Base-by-base conservation (phyloP, 257 asterid genomes). In the Petunia secreta region DNA sequence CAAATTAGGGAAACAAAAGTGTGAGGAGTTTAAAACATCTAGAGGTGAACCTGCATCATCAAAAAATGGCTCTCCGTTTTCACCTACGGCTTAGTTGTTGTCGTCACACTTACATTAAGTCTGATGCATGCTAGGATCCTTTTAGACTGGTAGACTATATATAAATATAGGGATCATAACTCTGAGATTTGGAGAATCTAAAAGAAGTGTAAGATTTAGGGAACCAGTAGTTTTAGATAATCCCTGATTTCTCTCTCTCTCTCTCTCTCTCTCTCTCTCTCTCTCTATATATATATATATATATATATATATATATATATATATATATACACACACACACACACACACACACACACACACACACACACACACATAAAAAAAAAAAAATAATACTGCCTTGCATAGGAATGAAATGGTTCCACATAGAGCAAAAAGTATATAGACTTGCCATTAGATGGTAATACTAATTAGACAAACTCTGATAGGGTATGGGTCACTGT, bases 321-420 rank as follows among this genome's bases (percentile, higher is more conserved):
- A 25, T 25, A 25, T 25, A 25, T 25, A 25, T 25, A 25, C 25
- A 25, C 25, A 25, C 25, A 25, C 25, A 25, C 25, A 25, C 25
- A 25, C 25, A 25, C 25, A 25, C 25, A 25, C 25, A 25, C 25
- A 25, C 25, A 25, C 25, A 25, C 25, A 25, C 25, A 25, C 25
- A 25, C 25, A 25, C 25, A 25, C 25, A 25, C 25, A 25, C 25
- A 25, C 25, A 25, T 25, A 25, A 25, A 25, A 25, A 25, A 25
- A 25, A 25, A 25, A 25, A 25, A 67, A n/a, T 16, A 67, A 1
- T 1, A 43, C 43, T n/a, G 8, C 75, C 55, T n/a, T 4, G 15
- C n/a, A 67, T 67, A 67, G 55, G 8, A 44, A 67, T 43, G 39
- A 43, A 67, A 67, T 67, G 54, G 16, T 67, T 67, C 55, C 75